phyloP scores from a whole-genome alignment of 345 rosid species.

The Syzygium jambos region DNA sequence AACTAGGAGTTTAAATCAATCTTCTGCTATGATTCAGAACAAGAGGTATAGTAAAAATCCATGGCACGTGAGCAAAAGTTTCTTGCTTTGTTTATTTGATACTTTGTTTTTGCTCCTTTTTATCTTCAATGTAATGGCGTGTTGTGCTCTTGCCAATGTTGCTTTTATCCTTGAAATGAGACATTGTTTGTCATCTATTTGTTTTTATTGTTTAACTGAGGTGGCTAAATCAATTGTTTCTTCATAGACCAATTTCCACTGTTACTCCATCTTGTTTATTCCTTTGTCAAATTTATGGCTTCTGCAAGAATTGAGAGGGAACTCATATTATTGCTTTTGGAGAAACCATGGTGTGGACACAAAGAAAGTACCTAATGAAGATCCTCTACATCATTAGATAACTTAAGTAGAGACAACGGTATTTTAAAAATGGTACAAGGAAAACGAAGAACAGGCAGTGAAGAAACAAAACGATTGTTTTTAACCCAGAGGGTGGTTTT shows the following conservation, averaged over 20 bases:
- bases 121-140: not conserved
- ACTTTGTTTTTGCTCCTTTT: not conserved
- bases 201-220: not conserved
- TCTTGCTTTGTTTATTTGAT: not conserved
- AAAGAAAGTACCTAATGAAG: not conserved
- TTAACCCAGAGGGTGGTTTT: not conserved
- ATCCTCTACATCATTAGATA: not conserved
- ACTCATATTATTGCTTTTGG: not conserved
- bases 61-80: not conserved
- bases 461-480: not conserved
- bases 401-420: not conserved
- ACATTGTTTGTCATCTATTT: not conserved
- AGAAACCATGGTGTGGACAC: not conserved
- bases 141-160: not conserved
- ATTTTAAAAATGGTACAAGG: not conserved
- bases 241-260: not conserved
- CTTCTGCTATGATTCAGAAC: conserved; percentile 58
- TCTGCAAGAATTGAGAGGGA: not conserved
- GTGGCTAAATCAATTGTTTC: not conserved
- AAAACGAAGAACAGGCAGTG: not conserved
- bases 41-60: conserved; percentile 31
- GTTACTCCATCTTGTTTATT: not conserved
- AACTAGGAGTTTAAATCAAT: conserved; percentile 40
- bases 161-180: not conserved
- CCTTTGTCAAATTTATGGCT: not conserved